Percentiles rank a stretch among this genome's conserved stretches.
Evolutionary conservation across 371 early-diverging fungal genomes (phyloP).

Genomic region (Rhizopus arrhizus): DNA sequence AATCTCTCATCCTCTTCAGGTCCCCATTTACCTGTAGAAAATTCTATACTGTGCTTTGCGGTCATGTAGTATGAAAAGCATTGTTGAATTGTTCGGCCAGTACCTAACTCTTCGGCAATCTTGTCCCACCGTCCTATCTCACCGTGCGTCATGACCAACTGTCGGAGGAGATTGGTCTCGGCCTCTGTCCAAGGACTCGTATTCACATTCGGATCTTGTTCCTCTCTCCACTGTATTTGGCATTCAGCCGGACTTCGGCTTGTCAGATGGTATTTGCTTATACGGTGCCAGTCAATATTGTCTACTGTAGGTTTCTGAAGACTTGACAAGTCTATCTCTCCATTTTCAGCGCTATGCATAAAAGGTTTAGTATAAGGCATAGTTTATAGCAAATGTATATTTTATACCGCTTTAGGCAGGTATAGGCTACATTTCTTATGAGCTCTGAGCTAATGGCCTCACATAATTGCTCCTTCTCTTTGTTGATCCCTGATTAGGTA

Average conservation of each 20-base stretch:
- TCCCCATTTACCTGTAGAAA: slow-evolving; percentile 75
- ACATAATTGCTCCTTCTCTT: too few species aligned
- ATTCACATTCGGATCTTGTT: slow-evolving; percentile 81
- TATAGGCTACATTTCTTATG: too few species aligned
- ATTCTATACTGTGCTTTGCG: slow-evolving; percentile 23
- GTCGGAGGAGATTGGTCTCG: slow-evolving; percentile 55
- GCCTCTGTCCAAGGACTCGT: slow-evolving; percentile 66
- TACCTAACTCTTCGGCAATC: slow-evolving; percentile 60
- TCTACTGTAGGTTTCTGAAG: too few species aligned
- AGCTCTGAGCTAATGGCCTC: too few species aligned
- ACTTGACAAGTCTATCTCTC: too few species aligned
- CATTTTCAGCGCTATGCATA: too few species aligned
- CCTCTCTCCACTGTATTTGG: slow-evolving; percentile 80
- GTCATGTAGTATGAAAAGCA: slow-evolving; percentile 74
- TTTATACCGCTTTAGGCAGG: too few species aligned
- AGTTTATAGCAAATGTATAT: too few species aligned
- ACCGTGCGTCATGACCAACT: slow-evolving; percentile 52
- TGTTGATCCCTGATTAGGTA: too few species aligned
- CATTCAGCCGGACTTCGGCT: slow-evolving; percentile 71
- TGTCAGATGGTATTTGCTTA: slow-evolving; percentile 63
- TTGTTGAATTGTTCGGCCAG: slow-evolving; percentile 75
- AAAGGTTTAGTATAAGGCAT: too few species aligned
- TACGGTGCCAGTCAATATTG: slow-evolving; percentile 69
- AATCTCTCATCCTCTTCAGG: slow-evolving; percentile 65
- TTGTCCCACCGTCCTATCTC: slow-evolving; percentile 59